These are phyloP conservation scores for Paulownia fortunei DNA, from an alignment of 257 asterid genomes.

Conservation along the genomic window DNA sequence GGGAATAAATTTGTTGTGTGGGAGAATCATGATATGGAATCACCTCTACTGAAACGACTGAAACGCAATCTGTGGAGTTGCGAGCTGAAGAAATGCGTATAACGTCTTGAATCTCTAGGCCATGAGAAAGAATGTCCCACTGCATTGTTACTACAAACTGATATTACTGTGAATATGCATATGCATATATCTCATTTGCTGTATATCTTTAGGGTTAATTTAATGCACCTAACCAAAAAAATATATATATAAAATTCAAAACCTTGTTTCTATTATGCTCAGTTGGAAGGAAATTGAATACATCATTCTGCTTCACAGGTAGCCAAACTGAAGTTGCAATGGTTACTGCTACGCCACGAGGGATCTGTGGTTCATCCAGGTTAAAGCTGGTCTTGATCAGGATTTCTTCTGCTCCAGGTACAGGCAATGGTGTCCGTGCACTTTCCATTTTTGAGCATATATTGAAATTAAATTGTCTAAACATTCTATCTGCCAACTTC, in stretches of 20 bases:
- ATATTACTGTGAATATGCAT: background rate
- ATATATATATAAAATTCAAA: too few relatives aligned
- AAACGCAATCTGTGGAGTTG: slow-evolving; percentile 43
- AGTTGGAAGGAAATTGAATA: slow-evolving; percentile 46
- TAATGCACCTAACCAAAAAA: too few relatives aligned
- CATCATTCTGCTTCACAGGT: slow-evolving; percentile 39
- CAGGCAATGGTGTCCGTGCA: slow-evolving; percentile 47
- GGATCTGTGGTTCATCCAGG: slow-evolving; percentile 39
- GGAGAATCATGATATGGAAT: background rate
- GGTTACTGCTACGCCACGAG: slow-evolving; percentile 45
- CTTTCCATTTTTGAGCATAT: slow-evolving; percentile 41
- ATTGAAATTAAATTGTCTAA: slow-evolving; percentile 41
- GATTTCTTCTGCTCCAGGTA: slow-evolving; percentile 50
- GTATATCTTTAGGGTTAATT: too few relatives aligned
- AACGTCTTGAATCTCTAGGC: slow-evolving; percentile 40
- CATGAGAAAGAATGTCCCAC: slow-evolving; percentile 65
- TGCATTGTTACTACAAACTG: slow-evolving; percentile 22
- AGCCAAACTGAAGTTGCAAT: slow-evolving; percentile 56
- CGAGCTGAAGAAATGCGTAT: slow-evolving; percentile 46
- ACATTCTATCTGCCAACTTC: slow-evolving; percentile 53
- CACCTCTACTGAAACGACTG: slow-evolving; percentile 52
- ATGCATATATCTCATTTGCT: background rate
- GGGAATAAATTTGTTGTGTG: too few relatives aligned
- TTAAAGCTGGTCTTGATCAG: slow-evolving; percentile 44
- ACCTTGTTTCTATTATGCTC: slow-evolving; percentile 50